Percentiles rank a stretch among this genome's conserved stretches.
Conservation (phyloP, 2,329 filamentous ascomycete species). For the Fusarium compactum region DNA sequence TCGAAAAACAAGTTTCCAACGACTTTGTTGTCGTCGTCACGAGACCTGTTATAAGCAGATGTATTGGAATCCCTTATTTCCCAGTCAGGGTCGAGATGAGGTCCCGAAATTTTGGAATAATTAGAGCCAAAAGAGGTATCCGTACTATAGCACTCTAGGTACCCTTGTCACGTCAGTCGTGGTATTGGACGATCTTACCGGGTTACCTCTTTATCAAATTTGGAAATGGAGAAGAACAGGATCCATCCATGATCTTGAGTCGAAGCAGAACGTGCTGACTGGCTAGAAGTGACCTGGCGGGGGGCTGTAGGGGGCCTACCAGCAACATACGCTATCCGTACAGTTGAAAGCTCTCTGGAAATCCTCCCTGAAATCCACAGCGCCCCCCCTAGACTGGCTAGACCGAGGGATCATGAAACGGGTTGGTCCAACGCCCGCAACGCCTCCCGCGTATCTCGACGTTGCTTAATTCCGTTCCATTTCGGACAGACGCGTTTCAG, state of each 20-base stretch:
- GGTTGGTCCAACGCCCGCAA: constrained; percentile 18
- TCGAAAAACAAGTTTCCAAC: constrained; percentile 9
- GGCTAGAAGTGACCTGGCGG: constrained; percentile 10
- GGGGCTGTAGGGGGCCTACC: constrained; percentile 20
- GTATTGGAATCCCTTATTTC: constrained; percentile 1
- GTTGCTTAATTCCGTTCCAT: constrained; percentile 3
- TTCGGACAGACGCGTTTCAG: constrained; percentile 13
- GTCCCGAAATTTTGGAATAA: constrained; percentile 38
- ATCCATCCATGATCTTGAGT: constrained; percentile 7
- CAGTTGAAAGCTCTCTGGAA: constrained; percentile 9
- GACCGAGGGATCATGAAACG: constrained; percentile 35
- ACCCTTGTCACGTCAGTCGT: constrained; percentile 39
- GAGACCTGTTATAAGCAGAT: constrained; percentile 13
- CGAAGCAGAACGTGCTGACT: background rate
- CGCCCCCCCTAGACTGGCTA: constrained; percentile 13
- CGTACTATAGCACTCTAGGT: background rate
- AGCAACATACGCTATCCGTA: background rate
- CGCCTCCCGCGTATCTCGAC: constrained; percentile 25
- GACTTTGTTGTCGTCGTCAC: constrained; percentile 15
- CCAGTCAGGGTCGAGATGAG: background rate
- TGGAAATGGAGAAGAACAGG: constrained; percentile 25
- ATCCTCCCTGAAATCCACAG: constrained; percentile 9
- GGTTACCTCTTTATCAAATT: constrained; percentile 26
- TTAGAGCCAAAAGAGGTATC: background rate
- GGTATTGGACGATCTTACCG: constrained; percentile 32